Conservation (phyloP, 2,329 filamentous ascomycete species). For the Ophiosphaerella korrae region DNA sequence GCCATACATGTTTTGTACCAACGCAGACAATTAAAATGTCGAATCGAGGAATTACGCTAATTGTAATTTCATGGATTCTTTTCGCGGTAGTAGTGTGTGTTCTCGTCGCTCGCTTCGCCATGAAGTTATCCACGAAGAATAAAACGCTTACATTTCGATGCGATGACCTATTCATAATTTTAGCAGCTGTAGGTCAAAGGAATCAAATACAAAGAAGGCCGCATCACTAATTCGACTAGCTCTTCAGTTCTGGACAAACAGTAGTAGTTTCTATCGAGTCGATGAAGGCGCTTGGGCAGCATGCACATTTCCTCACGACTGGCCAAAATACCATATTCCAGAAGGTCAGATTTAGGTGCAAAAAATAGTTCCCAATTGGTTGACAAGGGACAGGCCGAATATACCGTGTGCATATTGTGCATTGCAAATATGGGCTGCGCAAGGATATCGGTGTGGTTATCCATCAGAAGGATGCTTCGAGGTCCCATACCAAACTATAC, state of each 20-base stretch:
- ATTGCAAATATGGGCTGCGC: conserved; percentile 39
- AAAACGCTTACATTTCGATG: conserved; percentile 17
- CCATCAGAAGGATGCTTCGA: conserved; percentile 32
- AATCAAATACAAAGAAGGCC: neutral
- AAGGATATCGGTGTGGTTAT: conserved; percentile 30
- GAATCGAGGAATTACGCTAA: conserved; percentile 22
- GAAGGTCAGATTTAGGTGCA: conserved; percentile 21
- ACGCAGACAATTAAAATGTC: conserved; percentile 12
- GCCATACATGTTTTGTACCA: conserved; percentile 11
- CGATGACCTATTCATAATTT: conserved; percentile 32
- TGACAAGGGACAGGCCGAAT: conserved; percentile 28
- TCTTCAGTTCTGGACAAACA: conserved; percentile 38
- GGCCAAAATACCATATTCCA: conserved; percentile 19
- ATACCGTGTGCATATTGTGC: conserved; percentile 31
- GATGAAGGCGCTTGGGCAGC: conserved; percentile 25
- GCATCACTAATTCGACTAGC: conserved; percentile 14
- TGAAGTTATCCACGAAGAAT: conserved; percentile 31
- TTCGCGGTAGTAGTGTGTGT: conserved; percentile 27
- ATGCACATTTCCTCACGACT: conserved; percentile 6
- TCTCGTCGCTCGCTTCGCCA: conserved; percentile 28
- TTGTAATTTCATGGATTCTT: conserved; percentile 35
- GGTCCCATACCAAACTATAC: conserved; percentile 21
- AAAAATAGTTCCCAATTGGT: neutral
- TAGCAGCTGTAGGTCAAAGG: conserved; percentile 26
- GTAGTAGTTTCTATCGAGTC: conserved; percentile 31